Evolutionary conservation across 73 alveolate species (phyloP).

Genomic region (Uronychia binucleata): DNA sequence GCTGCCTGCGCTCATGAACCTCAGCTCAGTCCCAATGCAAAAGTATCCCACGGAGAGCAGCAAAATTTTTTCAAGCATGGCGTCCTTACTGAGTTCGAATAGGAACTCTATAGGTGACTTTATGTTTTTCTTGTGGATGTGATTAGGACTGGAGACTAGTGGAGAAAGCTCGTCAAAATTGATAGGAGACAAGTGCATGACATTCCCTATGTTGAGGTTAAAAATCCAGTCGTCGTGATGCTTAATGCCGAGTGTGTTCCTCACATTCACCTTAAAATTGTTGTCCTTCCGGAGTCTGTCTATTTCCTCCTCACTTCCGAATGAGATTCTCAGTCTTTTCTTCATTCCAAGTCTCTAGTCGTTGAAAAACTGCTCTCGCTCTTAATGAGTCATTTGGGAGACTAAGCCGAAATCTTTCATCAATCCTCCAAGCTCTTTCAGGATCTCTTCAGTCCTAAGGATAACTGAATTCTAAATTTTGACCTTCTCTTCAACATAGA

Average conservation of each 20-base stretch:
- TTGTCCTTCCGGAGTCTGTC: slow-evolving; percentile 32
- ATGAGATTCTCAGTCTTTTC: slow-evolving; percentile 48
- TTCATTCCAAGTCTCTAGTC: slow-evolving; percentile 22
- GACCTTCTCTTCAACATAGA: slow-evolving; percentile 30
- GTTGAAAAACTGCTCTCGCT: not conserved
- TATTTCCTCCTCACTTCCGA: slow-evolving; percentile 52
- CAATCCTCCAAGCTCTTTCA: not conserved
- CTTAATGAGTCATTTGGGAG: slow-evolving; percentile 3
- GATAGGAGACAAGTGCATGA: slow-evolving; percentile 63
- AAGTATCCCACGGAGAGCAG: slow-evolving; percentile 54
- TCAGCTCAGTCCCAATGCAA: slow-evolving; percentile 66
- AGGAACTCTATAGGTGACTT: not conserved
- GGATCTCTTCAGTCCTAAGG: not conserved
- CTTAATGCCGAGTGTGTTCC: slow-evolving; percentile 52
- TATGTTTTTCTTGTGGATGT: slow-evolving; percentile 1
- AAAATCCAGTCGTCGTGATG: slow-evolving; percentile 69
- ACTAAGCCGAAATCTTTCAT: slow-evolving; percentile 13
- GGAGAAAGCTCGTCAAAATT: slow-evolving; percentile 45
- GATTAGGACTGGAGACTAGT: not conserved
- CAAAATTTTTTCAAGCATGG: slow-evolving; percentile 59
- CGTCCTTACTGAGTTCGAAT: slow-evolving; percentile 74
- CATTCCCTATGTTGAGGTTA: slow-evolving; percentile 60
- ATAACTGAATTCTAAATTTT: not conserved
- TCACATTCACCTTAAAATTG: slow-evolving; percentile 57
- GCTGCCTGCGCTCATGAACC: slow-evolving; percentile 29